Percentiles rank a stretch among this genome's conserved stretches.
These are phyloP conservation scores for Leucocoprinus leucothites DNA, from an alignment of 768 basidiomycete species.

Conservation along the genomic window DNA sequence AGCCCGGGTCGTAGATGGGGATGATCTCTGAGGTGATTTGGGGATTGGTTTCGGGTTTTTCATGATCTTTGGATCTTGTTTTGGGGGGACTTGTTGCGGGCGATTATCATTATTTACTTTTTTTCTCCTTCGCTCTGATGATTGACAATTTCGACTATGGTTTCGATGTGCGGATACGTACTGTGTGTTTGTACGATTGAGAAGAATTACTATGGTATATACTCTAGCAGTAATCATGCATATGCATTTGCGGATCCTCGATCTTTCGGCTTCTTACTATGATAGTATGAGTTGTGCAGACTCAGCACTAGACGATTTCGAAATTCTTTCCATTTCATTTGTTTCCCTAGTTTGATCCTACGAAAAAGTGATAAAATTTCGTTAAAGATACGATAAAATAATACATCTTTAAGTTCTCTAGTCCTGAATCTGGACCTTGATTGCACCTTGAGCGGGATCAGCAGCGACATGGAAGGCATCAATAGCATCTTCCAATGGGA, in stretches of 20 bases:
- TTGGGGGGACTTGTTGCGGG: conserved; percentile 6
- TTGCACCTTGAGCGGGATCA: conserved; percentile 62
- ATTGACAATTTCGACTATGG: not conserved
- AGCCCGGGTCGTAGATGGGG: conserved; percentile 22
- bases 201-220: conserved; percentile 1
- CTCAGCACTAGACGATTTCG: not conserved
- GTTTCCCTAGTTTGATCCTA: not conserved
- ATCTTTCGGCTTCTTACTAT: not conserved
- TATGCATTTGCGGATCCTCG: conserved; percentile 1
- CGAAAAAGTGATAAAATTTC: not conserved
- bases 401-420: conserved; percentile 19
- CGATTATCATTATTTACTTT: conserved; percentile 12
- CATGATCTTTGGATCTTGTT: not conserved
- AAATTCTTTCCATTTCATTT: not conserved
- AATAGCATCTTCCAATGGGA: conserved; percentile 67
- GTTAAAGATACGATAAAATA: not conserved
- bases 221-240: conserved; percentile 9
- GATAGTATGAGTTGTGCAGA: not conserved
- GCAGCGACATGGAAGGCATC: conserved; percentile 79
- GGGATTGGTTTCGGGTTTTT: not conserved
- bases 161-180: not conserved
- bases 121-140: not conserved
- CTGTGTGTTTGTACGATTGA: not conserved
- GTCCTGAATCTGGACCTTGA: conserved; percentile 66
- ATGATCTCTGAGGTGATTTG: not conserved